A percentile compares a stretch with the other conserved stretches of the same genome.
phyloP scores from a whole-genome alignment of 352 stramenopile genomes.

The Globisporangium mamillatum region DNA sequence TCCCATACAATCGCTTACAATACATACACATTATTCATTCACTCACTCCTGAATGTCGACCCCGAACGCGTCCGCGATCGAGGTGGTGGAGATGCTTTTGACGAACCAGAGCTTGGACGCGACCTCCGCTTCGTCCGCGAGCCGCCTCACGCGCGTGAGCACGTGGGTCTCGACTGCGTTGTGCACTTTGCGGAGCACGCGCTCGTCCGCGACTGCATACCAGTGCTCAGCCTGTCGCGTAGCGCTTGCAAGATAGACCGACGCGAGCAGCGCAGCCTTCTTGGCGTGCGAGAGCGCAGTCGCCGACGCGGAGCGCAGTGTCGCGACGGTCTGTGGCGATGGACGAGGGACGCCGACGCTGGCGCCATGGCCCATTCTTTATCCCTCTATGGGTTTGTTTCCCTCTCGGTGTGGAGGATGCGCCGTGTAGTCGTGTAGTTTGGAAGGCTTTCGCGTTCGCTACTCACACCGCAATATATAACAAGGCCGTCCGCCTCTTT shows the following conservation, averaged over 20 bases:
- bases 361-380: constrained; percentile 45
- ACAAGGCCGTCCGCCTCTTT: no score
- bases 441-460: no score
- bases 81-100: constrained; percentile 58
- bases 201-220: constrained; percentile 56
- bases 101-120: constrained; percentile 61
- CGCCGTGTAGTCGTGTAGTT: neutral
- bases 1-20: neutral
- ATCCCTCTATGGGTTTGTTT: neutral
- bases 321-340: constrained; percentile 22
- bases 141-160: constrained; percentile 33
- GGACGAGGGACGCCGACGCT: constrained; percentile 25
- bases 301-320: constrained; percentile 21
- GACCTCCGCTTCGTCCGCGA: constrained; percentile 51
- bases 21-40: no score
- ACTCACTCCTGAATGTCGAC: constrained; percentile 54
- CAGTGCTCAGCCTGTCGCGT: constrained; percentile 36
- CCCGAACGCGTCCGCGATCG: constrained; percentile 46
- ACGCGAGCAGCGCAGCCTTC: constrained; percentile 29
- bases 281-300: constrained; percentile 26
- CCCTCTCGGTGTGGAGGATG: neutral
- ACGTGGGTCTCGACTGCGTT: constrained; percentile 51
- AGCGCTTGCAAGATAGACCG: constrained; percentile 31
- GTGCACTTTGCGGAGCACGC: constrained; percentile 43
- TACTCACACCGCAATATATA: no score